These are phyloP conservation scores for Aphanomyces invadans DNA, from an alignment of 352 stramenopile species.

Conservation along the genomic window DNA sequence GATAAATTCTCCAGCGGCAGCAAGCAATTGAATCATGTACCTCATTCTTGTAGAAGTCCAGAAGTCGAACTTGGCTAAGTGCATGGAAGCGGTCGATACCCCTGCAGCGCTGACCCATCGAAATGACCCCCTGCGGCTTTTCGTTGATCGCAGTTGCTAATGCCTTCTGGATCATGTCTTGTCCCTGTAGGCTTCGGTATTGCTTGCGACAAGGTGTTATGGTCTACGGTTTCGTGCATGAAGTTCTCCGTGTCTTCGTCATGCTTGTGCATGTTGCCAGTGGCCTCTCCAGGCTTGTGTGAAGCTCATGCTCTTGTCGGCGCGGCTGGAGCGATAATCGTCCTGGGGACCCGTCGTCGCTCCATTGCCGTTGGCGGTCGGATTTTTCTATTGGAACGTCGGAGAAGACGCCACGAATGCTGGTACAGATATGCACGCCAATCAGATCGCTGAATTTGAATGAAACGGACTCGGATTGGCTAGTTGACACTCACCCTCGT, in stretches of 20 bases:
- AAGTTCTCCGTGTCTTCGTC: conserved; percentile 86
- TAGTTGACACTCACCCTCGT: conserved; percentile 33
- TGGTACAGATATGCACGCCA: not conserved
- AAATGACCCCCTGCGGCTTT: conserved; percentile 96
- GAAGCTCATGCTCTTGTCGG: no score
- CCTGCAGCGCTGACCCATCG: no score
- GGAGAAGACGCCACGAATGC: not conserved
- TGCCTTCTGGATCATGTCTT: conserved; percentile 98
- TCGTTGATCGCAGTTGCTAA: conserved; percentile 92
- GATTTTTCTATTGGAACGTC: not conserved
- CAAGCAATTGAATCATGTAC: no score
- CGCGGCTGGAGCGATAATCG: conserved; percentile 53
- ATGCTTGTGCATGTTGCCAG: conserved; percentile 83
- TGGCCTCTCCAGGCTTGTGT: no score
- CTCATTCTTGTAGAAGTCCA: no score
- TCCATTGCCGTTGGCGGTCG: no score
- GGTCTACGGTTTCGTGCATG: conserved; percentile 77
- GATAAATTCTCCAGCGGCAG: no score
- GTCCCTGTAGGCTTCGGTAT: conserved; percentile 92
- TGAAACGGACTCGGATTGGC: no score
- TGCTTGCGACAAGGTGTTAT: conserved; percentile 81
- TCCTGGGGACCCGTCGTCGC: no score
- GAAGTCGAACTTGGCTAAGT: no score
- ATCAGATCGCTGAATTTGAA: not conserved
- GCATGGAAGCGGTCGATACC: no score